These are phyloP conservation scores for Rhodosporidiobolus sp. DNA, from an alignment of 768 basidiomycete genomes.

Conservation along the genomic window DNA sequence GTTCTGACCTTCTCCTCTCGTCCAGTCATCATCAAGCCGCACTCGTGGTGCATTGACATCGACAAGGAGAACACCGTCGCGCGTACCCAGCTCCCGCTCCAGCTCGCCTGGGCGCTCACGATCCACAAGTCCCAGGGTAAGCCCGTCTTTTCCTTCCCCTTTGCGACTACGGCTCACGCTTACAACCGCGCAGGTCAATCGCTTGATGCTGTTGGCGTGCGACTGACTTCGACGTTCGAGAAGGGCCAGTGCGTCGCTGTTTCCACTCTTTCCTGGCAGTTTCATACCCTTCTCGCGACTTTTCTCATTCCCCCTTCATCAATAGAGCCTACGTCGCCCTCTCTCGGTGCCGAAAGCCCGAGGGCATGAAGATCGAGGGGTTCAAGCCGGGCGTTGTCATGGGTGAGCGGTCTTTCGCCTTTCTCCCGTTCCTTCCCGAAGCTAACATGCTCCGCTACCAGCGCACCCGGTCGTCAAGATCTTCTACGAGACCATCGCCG, in stretches of 20 bases:
- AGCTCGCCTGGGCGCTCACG: slow-evolving; percentile 63
- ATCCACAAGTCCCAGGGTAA: slow-evolving; percentile 98
- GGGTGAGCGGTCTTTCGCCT: neutral
- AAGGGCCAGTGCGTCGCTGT: slow-evolving; percentile 44
- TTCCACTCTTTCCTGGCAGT: neutral
- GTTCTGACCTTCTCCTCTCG: neutral
- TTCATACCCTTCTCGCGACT: too few relatives aligned
- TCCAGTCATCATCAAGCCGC: slow-evolving; percentile 16
- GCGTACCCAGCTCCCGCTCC: slow-evolving; percentile 81
- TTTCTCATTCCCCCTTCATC: neutral
- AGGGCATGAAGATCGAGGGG: slow-evolving; percentile 33
- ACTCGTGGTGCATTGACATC: slow-evolving; percentile 30
- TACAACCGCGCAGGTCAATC: too few relatives aligned
- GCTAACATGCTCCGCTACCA: neutral
- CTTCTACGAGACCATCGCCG: slow-evolving; percentile 29
- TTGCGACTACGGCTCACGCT: too few relatives aligned
- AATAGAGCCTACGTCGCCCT: slow-evolving; percentile 39
- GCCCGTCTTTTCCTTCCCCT: too few relatives aligned
- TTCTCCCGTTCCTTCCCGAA: neutral
- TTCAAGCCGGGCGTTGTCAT: slow-evolving; percentile 33
- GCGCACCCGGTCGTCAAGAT: slow-evolving; percentile 17
- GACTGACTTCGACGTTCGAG: slow-evolving; percentile 80
- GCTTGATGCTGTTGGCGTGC: slow-evolving; percentile 86
- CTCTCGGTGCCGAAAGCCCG: slow-evolving; percentile 28
- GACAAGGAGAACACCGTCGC: slow-evolving; percentile 36